phyloP scores from a whole-genome alignment of 164 flowering plant genomes.

The Vitis vinifera region ASM3070453v1 NC_081810.1:3759501-3760000 shows the following conservation, averaged over 20 bases:
- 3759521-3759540: conserved; percentile 37
- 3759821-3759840: conserved; percentile 60
- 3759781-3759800: conserved; percentile 64
- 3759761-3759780: conserved; percentile 77
- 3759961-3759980: conserved; percentile 56
- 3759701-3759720: conserved; percentile 54
- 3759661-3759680: conserved; percentile 64
- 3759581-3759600: conserved; percentile 67
- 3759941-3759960: conserved; percentile 61
- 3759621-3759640: conserved; percentile 69
- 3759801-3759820: conserved; percentile 58
- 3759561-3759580: conserved; percentile 59
- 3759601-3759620: conserved; percentile 52
- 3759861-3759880: conserved; percentile 60
- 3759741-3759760: conserved; percentile 61
- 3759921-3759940: conserved; percentile 77
- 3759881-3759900: conserved; percentile 58
- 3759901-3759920: conserved; percentile 59
- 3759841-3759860: conserved; percentile 55
- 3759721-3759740: conserved; percentile 54
- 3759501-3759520: conserved; percentile 60
- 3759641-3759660: conserved; percentile 77
- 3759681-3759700: conserved; percentile 57
- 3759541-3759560: conserved; percentile 58
- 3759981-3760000: conserved; percentile 51